phyloP scores from a whole-genome alignment of 495 filamentous ascomycete species.

The Hyaloscypha hepaticicola region DNA sequence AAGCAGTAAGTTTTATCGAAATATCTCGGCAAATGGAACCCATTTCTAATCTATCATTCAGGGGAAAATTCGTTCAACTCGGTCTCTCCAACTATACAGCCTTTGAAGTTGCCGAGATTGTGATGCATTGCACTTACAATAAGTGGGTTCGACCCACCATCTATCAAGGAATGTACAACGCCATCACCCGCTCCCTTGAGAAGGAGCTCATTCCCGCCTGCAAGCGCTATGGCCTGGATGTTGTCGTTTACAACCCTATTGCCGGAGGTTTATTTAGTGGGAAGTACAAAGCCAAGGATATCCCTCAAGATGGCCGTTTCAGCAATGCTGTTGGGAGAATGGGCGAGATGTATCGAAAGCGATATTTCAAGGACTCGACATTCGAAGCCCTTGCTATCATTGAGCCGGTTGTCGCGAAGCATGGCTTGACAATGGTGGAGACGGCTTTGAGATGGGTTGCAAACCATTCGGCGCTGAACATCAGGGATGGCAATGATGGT shows the following conservation, averaged over 20 bases:
- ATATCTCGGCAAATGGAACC: not conserved
- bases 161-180: constrained; percentile 72
- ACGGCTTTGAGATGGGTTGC: constrained; percentile 77
- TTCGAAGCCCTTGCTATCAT: constrained; percentile 75
- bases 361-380: constrained; percentile 78
- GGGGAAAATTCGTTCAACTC: constrained; percentile 79
- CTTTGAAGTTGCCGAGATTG: constrained; percentile 89
- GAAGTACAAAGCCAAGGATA: constrained; percentile 73
- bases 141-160: constrained; percentile 71
- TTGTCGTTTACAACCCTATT: constrained; percentile 90
- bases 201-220: constrained; percentile 76
- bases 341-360: constrained; percentile 68
- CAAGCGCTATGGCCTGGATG: constrained; percentile 79
- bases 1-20: constrained; percentile 47
- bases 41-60: constrained; percentile 6
- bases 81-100: constrained; percentile 85
- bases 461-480: constrained; percentile 77
- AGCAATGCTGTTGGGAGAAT: constrained; percentile 46
- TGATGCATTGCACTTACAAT: constrained; percentile 75
- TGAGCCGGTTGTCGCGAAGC: constrained; percentile 70
- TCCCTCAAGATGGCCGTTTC: constrained; percentile 70
- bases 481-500: constrained; percentile 75
- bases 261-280: constrained; percentile 84
- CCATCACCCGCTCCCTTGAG: constrained; percentile 75
- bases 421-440: constrained; percentile 78